Conservation (phyloP, 495 filamentous ascomycete genomes). For the Tirmania nivea region DNA sequence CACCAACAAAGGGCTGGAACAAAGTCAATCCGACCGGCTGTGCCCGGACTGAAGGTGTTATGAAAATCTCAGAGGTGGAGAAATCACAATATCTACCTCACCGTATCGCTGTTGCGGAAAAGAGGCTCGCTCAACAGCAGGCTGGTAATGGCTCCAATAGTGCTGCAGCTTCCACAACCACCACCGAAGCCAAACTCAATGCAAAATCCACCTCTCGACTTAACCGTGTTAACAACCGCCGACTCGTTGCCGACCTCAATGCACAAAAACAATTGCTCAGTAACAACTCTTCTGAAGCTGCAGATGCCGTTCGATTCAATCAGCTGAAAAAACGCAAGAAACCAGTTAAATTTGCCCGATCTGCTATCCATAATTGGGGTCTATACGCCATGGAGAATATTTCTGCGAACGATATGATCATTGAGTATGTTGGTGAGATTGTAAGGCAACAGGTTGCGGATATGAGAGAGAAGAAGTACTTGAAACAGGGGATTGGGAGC, state of each 20-base stretch:
- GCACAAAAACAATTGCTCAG: conserved; percentile 75
- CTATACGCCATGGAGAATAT: conserved; percentile 96
- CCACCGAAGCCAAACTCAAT: neutral
- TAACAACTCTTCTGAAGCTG: conserved; percentile 32
- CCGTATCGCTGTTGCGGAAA: conserved; percentile 73
- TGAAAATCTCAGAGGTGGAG: conserved; percentile 84
- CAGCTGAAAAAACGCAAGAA: conserved; percentile 99
- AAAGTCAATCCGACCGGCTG: conserved; percentile 64
- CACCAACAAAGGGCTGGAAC: conserved; percentile 72
- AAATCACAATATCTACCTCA: conserved; percentile 97
- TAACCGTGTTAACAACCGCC: conserved; percentile 84
- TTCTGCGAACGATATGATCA: conserved; percentile 95
- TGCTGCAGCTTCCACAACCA: conserved; percentile 8
- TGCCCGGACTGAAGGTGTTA: conserved; percentile 77
- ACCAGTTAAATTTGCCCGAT: conserved; percentile 90
- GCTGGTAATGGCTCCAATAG: conserved; percentile 35
- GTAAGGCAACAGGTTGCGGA: conserved; percentile 92
- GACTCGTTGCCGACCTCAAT: conserved; percentile 80
- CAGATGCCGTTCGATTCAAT: conserved; percentile 87
- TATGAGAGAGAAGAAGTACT: conserved; percentile 71
- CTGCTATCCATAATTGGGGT: conserved; percentile 97
- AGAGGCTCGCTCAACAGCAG: conserved; percentile 53
- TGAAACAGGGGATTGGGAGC: conserved; percentile 90
- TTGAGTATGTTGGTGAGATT: conserved; percentile 97
- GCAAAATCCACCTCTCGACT: conserved; percentile 45